phyloP scores from a whole-genome alignment of 306 rosid species.

The Nissolia schottii region DNA sequence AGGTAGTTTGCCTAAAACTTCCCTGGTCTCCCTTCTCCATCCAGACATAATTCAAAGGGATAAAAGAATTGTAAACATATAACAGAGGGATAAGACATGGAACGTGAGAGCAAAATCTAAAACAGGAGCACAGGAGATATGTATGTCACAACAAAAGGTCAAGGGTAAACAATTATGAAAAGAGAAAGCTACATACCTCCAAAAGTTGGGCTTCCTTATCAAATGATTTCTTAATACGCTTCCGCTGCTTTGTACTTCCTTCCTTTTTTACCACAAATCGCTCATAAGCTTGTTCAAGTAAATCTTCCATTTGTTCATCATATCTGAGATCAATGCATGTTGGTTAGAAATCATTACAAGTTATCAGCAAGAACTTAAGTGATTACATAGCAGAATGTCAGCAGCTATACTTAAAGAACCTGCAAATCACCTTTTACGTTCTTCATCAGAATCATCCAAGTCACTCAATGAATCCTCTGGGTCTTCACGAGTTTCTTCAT shows the following conservation, averaged over 20 bases:
- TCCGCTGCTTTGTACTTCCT: conserved; percentile 80
- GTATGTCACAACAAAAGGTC: not conserved
- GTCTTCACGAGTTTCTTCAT: conserved; percentile 33
- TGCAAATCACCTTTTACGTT: conserved; percentile 61
- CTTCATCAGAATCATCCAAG: conserved; percentile 79
- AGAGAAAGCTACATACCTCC: conserved; percentile 48
- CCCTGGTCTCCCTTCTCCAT: not conserved
- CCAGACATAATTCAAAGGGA: not conserved
- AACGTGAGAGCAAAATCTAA: not conserved
- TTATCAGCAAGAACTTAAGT: not conserved
- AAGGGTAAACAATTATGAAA: not conserved
- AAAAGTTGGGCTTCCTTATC: conserved; percentile 51
- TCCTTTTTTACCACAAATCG: conserved; percentile 63
- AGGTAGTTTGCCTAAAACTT: not conserved
- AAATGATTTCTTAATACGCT: conserved; percentile 56
- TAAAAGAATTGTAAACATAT: not conserved
- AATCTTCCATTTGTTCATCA: conserved; percentile 72
- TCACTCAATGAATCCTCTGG: conserved; percentile 59
- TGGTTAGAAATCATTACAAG: conserved; percentile 1
- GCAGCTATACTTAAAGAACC: conserved; percentile 2
- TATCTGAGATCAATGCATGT: conserved; percentile 46
- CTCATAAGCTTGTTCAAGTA: conserved; percentile 79
- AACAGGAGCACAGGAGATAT: not conserved
- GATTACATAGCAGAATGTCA: not conserved
- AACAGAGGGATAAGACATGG: not conserved